These are phyloP conservation scores for Lactarius hengduanensis DNA, from an alignment of 768 basidiomycete genomes.

Conservation along the genomic window DNA sequence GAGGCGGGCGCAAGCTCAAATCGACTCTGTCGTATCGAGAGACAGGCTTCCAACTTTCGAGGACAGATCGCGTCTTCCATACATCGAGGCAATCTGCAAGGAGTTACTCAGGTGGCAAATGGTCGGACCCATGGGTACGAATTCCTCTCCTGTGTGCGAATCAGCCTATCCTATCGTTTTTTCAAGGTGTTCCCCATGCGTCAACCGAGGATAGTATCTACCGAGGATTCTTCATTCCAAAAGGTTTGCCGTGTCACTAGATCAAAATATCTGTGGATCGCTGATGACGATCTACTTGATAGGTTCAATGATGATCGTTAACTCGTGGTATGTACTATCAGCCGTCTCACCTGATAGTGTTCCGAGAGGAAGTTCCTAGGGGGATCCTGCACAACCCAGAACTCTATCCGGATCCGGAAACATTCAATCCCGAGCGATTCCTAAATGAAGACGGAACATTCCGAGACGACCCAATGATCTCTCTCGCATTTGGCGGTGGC, in stretches of 20 bases:
- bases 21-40: slow-evolving; percentile 32
- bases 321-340: too few relatives aligned
- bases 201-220: too few relatives aligned
- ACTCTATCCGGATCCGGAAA: background rate
- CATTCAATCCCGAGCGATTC: slow-evolving; percentile 30
- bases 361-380: too few relatives aligned
- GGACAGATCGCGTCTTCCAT: slow-evolving; percentile 33
- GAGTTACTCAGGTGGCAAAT: slow-evolving; percentile 33
- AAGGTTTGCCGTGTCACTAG: too few relatives aligned
- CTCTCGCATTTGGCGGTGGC: slow-evolving; percentile 15
- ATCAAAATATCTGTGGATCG: background rate
- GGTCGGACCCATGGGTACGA: slow-evolving; percentile 17
- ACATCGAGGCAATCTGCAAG: slow-evolving; percentile 32
- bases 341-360: too few relatives aligned
- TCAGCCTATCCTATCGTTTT: too few relatives aligned
- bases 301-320: slow-evolving; percentile 22
- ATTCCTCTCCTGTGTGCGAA: too few relatives aligned
- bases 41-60: slow-evolving; percentile 33
- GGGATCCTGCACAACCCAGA: slow-evolving; percentile 5
- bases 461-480: slow-evolving; percentile 9
- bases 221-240: too few relatives aligned
- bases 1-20: slow-evolving; percentile 32
- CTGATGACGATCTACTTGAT: background rate
- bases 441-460: slow-evolving; percentile 22
- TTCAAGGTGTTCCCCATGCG: too few relatives aligned